Conservation (phyloP, 257 asterid species). For the Nemophila menziesii region DNA sequence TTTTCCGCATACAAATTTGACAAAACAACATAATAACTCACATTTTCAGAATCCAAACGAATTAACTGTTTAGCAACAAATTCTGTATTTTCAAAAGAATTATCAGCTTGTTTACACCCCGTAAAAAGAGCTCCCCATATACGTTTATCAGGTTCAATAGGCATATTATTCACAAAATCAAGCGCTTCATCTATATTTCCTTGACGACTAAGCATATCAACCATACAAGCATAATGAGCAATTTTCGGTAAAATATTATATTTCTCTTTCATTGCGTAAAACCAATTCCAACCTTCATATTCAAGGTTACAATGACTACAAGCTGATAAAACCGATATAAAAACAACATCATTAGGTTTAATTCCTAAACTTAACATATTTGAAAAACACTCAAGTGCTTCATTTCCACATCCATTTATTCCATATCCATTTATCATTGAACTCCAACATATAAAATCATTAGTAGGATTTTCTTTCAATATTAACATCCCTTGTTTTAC, state of each 20-base stretch:
- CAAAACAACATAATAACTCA: conserved; percentile 42
- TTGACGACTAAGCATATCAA: conserved; percentile 81
- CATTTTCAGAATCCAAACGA: conserved; percentile 37
- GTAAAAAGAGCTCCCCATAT: conserved; percentile 84
- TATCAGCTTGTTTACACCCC: conserved; percentile 46
- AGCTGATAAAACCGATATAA: conserved; percentile 60
- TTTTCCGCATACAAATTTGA: conserved; percentile 59
- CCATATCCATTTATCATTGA: conserved; percentile 86
- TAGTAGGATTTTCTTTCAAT: conserved; percentile 33
- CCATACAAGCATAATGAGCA: conserved; percentile 84
- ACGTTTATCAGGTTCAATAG: conserved; percentile 54
- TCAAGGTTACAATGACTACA: conserved; percentile 84
- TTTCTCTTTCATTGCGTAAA: conserved; percentile 41
- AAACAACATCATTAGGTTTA: conserved; percentile 58
- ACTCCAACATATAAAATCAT: conserved; percentile 83
- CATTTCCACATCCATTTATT: conserved; percentile 58
- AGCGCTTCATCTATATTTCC: conserved; percentile 73
- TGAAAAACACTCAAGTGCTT: conserved; percentile 56
- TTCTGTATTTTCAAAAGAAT: conserved; percentile 33
- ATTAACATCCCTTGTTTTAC: conserved; percentile 35
- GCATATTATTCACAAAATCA: conserved; percentile 59
- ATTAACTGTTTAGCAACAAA: conserved; percentile 37
- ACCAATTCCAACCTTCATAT: conserved; percentile 83
- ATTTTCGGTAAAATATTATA: conserved; percentile 47
- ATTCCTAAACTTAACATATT: conserved; percentile 47